Conservation (phyloP, 352 stramenopile genomes). For the Phytophthora citricola region DNA sequence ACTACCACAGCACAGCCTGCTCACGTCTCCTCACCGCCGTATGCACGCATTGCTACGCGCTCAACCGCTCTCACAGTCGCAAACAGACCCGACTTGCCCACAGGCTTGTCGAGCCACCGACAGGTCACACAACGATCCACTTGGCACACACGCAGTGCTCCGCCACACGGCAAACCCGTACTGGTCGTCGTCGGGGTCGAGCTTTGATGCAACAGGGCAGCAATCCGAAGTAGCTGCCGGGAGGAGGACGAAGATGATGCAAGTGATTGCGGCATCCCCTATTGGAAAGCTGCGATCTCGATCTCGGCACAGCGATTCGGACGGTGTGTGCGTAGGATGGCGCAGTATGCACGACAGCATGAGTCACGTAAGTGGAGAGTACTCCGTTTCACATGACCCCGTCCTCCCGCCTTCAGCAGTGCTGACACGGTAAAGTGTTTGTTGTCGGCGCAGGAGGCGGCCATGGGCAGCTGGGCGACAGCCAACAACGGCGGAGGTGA, state of each 20-base stretch:
- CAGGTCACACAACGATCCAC: not conserved
- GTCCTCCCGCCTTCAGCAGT: no score
- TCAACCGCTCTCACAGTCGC: not conserved
- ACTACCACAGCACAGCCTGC: not conserved
- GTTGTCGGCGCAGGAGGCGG: no score
- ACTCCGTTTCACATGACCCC: no score
- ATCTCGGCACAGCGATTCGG: no score
- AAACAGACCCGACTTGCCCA: not conserved
- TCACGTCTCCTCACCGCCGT: not conserved
- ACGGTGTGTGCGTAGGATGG: no score
- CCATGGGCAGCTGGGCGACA: not conserved
- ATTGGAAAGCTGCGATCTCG: no score
- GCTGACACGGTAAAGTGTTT: not conserved
- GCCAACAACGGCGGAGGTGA: not conserved
- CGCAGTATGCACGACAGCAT: no score
- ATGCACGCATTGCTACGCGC: not conserved
- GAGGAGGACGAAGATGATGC: not conserved
- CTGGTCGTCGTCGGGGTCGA: no score
- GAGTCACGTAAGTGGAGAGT: no score
- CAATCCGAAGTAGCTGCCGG: no score
- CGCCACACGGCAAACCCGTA: not conserved
- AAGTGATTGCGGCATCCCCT: no score
- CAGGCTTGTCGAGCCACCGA: not conserved
- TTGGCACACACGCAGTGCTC: not conserved
- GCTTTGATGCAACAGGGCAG: no score